Evolutionary conservation across 345 rosid genomes (phyloP).

Genomic region (Pseudoturritis turrita): DNA sequence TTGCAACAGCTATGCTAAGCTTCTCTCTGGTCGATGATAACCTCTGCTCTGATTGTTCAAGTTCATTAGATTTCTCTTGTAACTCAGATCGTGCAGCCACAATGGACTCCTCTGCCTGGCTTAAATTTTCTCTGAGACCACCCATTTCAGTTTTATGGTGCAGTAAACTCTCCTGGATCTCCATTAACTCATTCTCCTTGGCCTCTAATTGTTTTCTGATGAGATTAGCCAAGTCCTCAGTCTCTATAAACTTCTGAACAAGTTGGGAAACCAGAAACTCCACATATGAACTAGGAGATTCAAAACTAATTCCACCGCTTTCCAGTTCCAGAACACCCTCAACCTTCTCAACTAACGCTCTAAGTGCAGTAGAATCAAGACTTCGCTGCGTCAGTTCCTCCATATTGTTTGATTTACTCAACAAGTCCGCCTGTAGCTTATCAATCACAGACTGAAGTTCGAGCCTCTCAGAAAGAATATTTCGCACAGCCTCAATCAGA

Average conservation of each 20-base stretch:
- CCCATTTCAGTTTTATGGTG: constrained; percentile 56
- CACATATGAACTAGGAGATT: constrained; percentile 39
- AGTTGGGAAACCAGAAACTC: constrained; percentile 65
- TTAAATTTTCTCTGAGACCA: constrained; percentile 47
- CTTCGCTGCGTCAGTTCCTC: constrained; percentile 50
- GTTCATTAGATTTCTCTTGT: constrained; percentile 56
- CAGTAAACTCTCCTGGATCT: constrained; percentile 49
- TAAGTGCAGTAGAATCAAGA: constrained; percentile 44
- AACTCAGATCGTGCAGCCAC: constrained; percentile 41
- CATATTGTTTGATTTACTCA: constrained; percentile 39
- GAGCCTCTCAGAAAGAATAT: constrained; percentile 49
- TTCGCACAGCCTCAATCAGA: constrained; percentile 49
- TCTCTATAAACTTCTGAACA: constrained; percentile 55
- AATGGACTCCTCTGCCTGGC: constrained; percentile 56
- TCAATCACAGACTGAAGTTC: constrained; percentile 49
- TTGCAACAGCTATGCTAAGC: constrained; percentile 92
- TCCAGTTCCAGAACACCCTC: constrained; percentile 56
- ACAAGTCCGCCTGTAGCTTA: constrained; percentile 54
- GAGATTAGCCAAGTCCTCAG: constrained; percentile 35
- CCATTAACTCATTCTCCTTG: constrained; percentile 44
- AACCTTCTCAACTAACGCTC: constrained; percentile 50
- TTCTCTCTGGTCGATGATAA: constrained; percentile 82
- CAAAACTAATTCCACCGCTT: constrained; percentile 31
- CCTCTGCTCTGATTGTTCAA: constrained; percentile 84
- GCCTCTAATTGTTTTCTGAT: constrained; percentile 41